phyloP scores from a whole-genome alignment of 176 grass and related monocot genomes.

The Olyra latifolia region DNA sequence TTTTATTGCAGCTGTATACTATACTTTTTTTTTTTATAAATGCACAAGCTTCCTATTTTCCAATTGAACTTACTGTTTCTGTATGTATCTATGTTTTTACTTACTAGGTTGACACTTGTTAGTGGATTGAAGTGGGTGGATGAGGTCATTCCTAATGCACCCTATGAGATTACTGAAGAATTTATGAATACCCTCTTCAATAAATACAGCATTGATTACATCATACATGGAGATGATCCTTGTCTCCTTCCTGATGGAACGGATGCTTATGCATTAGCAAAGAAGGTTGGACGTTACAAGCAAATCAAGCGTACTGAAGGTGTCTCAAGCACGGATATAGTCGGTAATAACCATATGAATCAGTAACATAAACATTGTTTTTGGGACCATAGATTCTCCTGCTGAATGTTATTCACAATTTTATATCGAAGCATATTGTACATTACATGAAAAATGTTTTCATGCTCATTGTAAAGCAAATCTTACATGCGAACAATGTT shows the following conservation, averaged over 20 bases:
- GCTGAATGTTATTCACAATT: neutral
- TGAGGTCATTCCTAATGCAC: conserved; percentile 77
- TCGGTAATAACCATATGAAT: conserved; percentile 49
- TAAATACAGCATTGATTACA: conserved; percentile 82
- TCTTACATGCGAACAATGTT: conserved; percentile 15
- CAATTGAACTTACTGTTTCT: neutral
- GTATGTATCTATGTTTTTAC: conserved; percentile 1
- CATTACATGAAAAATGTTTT: conserved; percentile 15
- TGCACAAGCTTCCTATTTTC: neutral
- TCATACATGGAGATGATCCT: conserved; percentile 95
- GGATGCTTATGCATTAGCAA: conserved; percentile 81
- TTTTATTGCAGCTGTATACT: neutral
- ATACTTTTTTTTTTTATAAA: neutral
- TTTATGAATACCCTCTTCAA: conserved; percentile 93
- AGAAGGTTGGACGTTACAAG: conserved; percentile 89
- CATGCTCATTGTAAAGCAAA: neutral
- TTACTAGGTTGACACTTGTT: conserved; percentile 73
- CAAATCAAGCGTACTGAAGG: conserved; percentile 95
- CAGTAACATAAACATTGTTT: conserved; percentile 11
- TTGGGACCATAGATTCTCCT: neutral
- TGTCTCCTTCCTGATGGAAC: conserved; percentile 85
- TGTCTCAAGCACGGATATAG: conserved; percentile 88
- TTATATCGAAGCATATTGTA: neutral
- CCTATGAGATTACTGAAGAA: conserved; percentile 87
- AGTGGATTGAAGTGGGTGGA: conserved; percentile 94